Percentiles rank a stretch among this genome's conserved stretches.
Evolutionary conservation across 164 flowering plant genomes (phyloP).

Genomic region (Buxus sempervirens): DNA sequence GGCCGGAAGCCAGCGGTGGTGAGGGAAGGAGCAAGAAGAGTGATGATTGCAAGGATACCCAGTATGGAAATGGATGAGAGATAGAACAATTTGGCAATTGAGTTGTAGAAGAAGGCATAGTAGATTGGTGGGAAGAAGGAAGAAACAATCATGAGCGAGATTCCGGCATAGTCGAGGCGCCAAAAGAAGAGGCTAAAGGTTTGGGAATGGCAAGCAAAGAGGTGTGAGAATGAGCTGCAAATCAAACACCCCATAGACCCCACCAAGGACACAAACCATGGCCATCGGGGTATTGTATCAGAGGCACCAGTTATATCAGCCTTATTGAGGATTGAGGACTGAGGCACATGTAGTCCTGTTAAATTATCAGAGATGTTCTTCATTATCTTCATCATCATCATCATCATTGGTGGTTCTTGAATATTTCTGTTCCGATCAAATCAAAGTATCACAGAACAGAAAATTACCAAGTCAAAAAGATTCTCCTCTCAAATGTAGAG

Average conservation of each 20-base stretch:
- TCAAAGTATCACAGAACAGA: no score
- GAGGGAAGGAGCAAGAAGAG: constrained; percentile 56
- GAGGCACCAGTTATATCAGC: no score
- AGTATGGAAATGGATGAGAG: constrained; percentile 56
- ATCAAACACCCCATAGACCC: constrained; percentile 92
- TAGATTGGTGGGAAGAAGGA: constrained; percentile 90
- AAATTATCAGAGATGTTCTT: no score
- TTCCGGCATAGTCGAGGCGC: constrained; percentile 72
- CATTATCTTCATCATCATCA: no score
- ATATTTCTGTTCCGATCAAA: no score
- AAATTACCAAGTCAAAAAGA: no score
- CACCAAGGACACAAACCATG: constrained; percentile 69
- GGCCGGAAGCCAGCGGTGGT: constrained; percentile 46
- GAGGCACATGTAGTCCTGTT: no score
- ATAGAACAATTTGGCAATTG: constrained; percentile 67
- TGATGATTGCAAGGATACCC: constrained; percentile 59
- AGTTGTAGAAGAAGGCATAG: constrained; percentile 81
- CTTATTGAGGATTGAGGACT: no score
- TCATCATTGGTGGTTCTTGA: no score
- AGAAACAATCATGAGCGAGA: constrained; percentile 81
- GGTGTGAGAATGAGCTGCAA: constrained; percentile 78
- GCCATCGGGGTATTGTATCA: constrained; percentile 63
- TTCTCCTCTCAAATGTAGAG: no score
- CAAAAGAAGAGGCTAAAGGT: constrained; percentile 39
- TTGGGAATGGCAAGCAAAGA: constrained; percentile 79